Base-by-base conservation (phyloP, 352 stramenopile species). In the Pythium volutum region DNA sequence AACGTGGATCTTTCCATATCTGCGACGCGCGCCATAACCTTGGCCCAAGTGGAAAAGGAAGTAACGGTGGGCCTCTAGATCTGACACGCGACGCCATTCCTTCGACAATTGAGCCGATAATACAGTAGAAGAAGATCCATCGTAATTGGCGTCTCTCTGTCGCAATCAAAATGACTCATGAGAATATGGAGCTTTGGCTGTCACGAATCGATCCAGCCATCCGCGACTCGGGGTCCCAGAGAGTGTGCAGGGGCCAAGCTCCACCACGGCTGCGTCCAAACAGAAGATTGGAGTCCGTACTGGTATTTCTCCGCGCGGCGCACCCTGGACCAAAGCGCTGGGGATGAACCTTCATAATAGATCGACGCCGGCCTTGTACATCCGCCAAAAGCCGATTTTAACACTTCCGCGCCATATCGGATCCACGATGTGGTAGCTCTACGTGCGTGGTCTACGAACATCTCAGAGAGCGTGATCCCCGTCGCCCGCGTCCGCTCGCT, bases 401-500 rank as follows among this genome's bases (percentile, higher is more conserved):
- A 23, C 41, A 36, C 46, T 20, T 9, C 16, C 4, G 33, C 33
- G 29, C 12, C 89, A 89, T 39, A 54, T 71, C 26, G 85, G 85
- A 3, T 74, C 82, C n/a, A n/a, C n/a, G n/a, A n/a, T n/a, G 0
- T 33, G 89, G 3, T 81, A 94, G 66, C 39, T 64, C 6, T 95
- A 92, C 49, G 66, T 88, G 0, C 62, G 73, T 78, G 75, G 1
- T 79, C 84, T 1, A 82, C 89, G 4, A 83, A 91, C 45, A 49
- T 89, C 2, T 71, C 79, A 2, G 47, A 66, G n/a, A 57, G 48
- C 5, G 36, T 84, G 16, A 87, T 93, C 26, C 59, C 66, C 14
- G 52, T 58, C 18, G 59, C 69, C 1, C 77, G 91, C 10, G 78
- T 93, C 2, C 87, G 94, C 29, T 70, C 74, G 12, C 77, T 95